Evolutionary conservation across 2,329 filamentous ascomycete species (phyloP), one percentile per base, ranked within the genome.

Genomic region (Aureobasidium namibiae): DNA sequence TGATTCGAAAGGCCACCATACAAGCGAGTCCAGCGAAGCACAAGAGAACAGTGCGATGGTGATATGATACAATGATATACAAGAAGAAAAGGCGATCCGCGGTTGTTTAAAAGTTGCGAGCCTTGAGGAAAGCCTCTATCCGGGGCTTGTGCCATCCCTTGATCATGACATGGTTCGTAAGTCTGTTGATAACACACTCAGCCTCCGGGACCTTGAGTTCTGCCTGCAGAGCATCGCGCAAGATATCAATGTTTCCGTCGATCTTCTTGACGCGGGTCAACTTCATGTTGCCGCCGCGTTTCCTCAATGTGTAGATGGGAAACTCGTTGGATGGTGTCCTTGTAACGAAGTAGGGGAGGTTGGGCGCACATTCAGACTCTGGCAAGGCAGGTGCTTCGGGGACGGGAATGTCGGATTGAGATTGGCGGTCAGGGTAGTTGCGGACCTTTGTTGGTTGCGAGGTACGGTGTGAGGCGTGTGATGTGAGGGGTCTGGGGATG

Each of bases 231-330:
- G 91, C 87, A 36, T 80, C 73, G 62, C 82, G 79, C 63, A 97
- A 70, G 3, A 77, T 80, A 33, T 76, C 72, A 52, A 84, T 68
- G 70, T 95, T 82, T 16, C 94, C 94, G 60, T 90, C 84, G 52
- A 92, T 81, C 73, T 89, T 91, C 71, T 90, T 88, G 59, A 99
- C 75, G 60, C 83, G 73, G 5, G 92, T 95, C 67, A 88, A 74
- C 67, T 85, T 83, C 69, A 85, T 79, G 64, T 89, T 94, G 14
- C 90, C 89, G 56, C 90, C 90, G 13, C 84, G 80, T 76, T 89
- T 92, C 64, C 75, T 77, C 64, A 84, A 78, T 16, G 85, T 78
- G 75, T 97, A 99, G 45, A 97, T 82, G 24, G 90, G 85, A 2
- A 94, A 76, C 64, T 90, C 84, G 49, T 84, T 82, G 38, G 82